Conservation (phyloP, 2,329 filamentous ascomycete species). For the Aspergillus pseudoglaucus region DNA sequence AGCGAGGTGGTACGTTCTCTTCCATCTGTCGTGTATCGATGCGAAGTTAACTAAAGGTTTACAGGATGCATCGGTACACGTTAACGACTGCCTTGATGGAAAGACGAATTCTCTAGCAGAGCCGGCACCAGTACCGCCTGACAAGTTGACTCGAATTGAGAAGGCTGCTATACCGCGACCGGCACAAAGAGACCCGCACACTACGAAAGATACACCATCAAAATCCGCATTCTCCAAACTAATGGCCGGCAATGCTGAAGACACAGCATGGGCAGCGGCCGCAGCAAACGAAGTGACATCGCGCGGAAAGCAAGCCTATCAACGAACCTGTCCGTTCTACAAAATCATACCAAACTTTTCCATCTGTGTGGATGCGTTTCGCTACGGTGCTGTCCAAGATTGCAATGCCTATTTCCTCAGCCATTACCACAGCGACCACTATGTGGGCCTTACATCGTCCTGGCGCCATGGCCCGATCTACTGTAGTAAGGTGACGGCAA, state of each 20-base stretch:
- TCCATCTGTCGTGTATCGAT: background rate
- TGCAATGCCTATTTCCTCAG: constrained; percentile 94
- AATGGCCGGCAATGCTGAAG: constrained; percentile 88
- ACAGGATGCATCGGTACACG: constrained; percentile 72
- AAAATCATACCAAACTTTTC: constrained; percentile 92
- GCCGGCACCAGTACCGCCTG: constrained; percentile 9
- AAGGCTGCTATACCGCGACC: constrained; percentile 66
- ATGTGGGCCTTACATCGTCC: constrained; percentile 77
- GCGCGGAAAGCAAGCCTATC: constrained; percentile 76
- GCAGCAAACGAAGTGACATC: constrained; percentile 72
- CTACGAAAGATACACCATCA: constrained; percentile 35
- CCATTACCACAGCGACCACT: constrained; percentile 97
- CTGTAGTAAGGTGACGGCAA: constrained; percentile 86
- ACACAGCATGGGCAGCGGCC: constrained; percentile 80
- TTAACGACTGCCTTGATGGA: constrained; percentile 89
- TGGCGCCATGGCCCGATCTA: constrained; percentile 96
- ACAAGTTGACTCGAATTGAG: constrained; percentile 52
- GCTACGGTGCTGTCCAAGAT: constrained; percentile 86
- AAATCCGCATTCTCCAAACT: constrained; percentile 82
- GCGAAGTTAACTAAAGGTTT: constrained; percentile 10
- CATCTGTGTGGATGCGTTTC: constrained; percentile 92
- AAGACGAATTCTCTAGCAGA: constrained; percentile 52
- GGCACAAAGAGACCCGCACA: constrained; percentile 74
- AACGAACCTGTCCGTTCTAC: constrained; percentile 94
- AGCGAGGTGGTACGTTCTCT: constrained; percentile 38